Conservation (phyloP, 75 land plant genomes). For the Picea glauca region DNA sequence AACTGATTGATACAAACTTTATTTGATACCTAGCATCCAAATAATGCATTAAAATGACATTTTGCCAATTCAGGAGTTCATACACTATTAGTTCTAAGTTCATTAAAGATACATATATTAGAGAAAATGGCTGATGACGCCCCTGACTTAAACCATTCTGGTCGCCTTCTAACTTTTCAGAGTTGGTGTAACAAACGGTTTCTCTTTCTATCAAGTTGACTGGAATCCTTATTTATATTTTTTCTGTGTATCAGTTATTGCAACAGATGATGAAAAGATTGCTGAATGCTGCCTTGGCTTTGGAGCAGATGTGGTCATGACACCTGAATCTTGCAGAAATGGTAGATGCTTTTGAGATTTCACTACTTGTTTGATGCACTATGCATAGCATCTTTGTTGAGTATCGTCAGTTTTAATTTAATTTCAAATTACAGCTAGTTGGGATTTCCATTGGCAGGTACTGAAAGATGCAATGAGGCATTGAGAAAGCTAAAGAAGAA, state of each 20-base stretch:
- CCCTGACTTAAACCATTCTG: too few species aligned
- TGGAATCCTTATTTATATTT: not conserved
- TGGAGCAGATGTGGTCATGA: conserved; percentile 96
- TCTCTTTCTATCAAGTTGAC: too few species aligned
- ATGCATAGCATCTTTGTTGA: not conserved
- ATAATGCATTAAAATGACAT: too few species aligned
- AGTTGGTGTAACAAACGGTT: too few species aligned
- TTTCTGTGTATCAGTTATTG: conserved; percentile 56
- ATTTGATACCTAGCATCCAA: too few species aligned
- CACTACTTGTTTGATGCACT: not conserved
- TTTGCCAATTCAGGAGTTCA: too few species aligned
- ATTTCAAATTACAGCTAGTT: conserved; percentile 3
- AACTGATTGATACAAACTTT: too few species aligned
- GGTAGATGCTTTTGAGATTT: conserved; percentile 38
- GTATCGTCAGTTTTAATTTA: conserved; percentile 2
- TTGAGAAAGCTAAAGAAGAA: conserved; percentile 69
- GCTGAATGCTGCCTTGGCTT: conserved; percentile 85
- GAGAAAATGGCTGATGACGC: too few species aligned
- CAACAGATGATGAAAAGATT: conserved; percentile 98
- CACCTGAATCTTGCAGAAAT: conserved; percentile 82
- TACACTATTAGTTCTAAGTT: too few species aligned
- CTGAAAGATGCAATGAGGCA: conserved; percentile 98
- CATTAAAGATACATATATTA: too few species aligned
- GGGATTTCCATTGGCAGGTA: conserved; percentile 45
- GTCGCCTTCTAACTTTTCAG: too few species aligned